Base-by-base conservation (phyloP, 345 rosid species). In the Cochlearia excelsa region DNA sequence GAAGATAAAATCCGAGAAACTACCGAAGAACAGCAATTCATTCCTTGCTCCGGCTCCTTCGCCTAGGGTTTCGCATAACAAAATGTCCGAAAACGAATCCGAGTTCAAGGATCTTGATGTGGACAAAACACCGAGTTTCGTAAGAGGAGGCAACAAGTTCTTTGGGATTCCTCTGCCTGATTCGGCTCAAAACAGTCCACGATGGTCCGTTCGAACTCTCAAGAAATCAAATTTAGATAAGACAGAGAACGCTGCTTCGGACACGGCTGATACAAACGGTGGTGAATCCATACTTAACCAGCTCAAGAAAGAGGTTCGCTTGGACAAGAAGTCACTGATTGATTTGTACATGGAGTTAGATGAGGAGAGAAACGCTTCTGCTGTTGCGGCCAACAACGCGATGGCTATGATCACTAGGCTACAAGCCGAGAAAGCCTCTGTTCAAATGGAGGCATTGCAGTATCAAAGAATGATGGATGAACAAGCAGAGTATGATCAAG, bases 381-480 rank as follows among this genome's bases (percentile, higher is more conserved):
- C 91, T 2, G 78, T 89, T n/a, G 99, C 90, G 35, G 99, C 97
- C 5, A 87, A 85, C 61, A 86, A 87, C 39, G 95, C 97, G 1
- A 89, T 89, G 90, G 96, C 95, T 27, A 93, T 93, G 95, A 89
- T 89, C 67, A 89, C 94, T 0, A 61, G 94, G 74, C 76, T 93
- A 65, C 99, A 93, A 66, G 86, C 77, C 2, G 95, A 93, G 66
- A 89, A 89, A 75, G 90, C 95, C 0, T 88, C 92, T 4, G 86
- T 89, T 50, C 99, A 89, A 60, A 93, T 93, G 99, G 97, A 93
- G 55, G 99, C 99, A 2, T 75, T 89, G 55, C 97, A 93, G 77
- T 93, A 87, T 66, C 95, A 87, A 73, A 87, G 99, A 73, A 85
- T 93, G 97, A 87, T 93, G 96, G 97, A 93, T 66, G 99, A 93